Evolutionary conservation across 306 rosid species (phyloP).

Genomic region (Lagenaria siceraria): DNA sequence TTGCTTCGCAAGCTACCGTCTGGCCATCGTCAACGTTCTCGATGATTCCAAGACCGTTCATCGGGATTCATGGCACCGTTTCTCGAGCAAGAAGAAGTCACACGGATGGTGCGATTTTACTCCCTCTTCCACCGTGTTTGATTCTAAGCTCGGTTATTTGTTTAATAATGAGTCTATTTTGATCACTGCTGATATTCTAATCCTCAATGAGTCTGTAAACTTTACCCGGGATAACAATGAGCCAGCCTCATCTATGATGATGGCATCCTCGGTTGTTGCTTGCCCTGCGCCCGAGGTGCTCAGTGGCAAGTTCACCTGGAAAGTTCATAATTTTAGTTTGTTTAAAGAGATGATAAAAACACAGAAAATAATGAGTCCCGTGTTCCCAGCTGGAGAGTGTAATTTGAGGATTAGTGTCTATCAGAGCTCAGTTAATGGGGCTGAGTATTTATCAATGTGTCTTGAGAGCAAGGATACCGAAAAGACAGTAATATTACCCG

Average conservation of each 20-base stretch:
- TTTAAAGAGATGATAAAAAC: constrained; percentile 90
- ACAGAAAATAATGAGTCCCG: constrained; percentile 98
- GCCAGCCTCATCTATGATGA: constrained; percentile 19
- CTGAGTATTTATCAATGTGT: constrained; percentile 92
- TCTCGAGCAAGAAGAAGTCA: constrained; percentile 89
- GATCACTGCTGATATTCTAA: constrained; percentile 85
- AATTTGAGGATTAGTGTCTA: constrained; percentile 97
- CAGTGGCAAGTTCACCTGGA: constrained; percentile 99
- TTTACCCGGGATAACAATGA: constrained; percentile 82
- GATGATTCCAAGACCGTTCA: constrained; percentile 89
- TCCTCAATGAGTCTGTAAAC: constrained; percentile 76
- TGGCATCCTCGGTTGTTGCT: constrained; percentile 44
- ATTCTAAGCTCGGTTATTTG: constrained; percentile 71
- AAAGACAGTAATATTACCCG: constrained; percentile 67
- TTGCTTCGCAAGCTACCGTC: constrained; percentile 92
- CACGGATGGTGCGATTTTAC: constrained; percentile 99
- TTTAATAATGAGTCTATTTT: constrained; percentile 61
- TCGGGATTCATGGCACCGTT: constrained; percentile 97
- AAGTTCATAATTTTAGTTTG: constrained; percentile 83
- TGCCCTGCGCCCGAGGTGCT: constrained; percentile 60
- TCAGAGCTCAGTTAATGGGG: constrained; percentile 87
- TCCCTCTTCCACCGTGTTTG: constrained; percentile 76
- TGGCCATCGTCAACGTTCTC: constrained; percentile 61
- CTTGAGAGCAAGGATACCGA: constrained; percentile 97
- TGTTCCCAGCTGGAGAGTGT: constrained; percentile 98